Evolutionary conservation across 306 rosid species (phyloP).

Genomic region (Casuarina glauca): DNA sequence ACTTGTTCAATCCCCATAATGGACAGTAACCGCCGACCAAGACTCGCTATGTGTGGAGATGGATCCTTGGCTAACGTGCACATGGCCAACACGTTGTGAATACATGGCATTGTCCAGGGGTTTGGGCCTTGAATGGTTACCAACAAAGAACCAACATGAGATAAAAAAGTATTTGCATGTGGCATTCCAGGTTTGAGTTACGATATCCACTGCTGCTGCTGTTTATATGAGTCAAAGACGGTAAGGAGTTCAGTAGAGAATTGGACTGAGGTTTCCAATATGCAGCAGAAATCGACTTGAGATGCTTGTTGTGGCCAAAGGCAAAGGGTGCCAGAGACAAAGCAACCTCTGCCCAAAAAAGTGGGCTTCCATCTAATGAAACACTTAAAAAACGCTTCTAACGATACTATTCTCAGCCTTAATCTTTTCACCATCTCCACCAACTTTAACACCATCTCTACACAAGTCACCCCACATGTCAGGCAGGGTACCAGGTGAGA

Average conservation of each 20-base stretch:
- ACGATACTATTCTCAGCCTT: no score
- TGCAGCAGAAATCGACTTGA: conserved; percentile 88
- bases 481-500: conserved; percentile 87
- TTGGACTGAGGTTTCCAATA: conserved; percentile 90
- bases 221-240: conserved; percentile 71
- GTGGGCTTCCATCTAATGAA: no score
- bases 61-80: conserved; percentile 94
- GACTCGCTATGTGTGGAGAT: conserved; percentile 84
- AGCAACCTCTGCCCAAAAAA: no score
- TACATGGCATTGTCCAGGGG: conserved; percentile 73
- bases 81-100: conserved; percentile 90
- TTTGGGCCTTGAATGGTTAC: conserved; percentile 58
- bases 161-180: conserved; percentile 27
- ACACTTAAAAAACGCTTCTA: no score
- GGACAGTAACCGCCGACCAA: conserved; percentile 86
- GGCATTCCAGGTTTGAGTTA: conserved; percentile 68
- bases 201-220: conserved; percentile 52
- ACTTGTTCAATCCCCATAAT: conserved; percentile 95
- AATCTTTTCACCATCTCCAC: conserved; percentile 85
- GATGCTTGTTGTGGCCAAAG: conserved; percentile 92
- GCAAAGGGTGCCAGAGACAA: conserved; percentile 93
- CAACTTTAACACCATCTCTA: conserved; percentile 70
- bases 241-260: conserved; percentile 72
- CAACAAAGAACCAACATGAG: neutral
- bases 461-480: conserved; percentile 72